A percentile compares a stretch with the other conserved stretches of the same genome.
Conservation (phyloP, 306 rosid species). For the Cucumis hystrix region DNA sequence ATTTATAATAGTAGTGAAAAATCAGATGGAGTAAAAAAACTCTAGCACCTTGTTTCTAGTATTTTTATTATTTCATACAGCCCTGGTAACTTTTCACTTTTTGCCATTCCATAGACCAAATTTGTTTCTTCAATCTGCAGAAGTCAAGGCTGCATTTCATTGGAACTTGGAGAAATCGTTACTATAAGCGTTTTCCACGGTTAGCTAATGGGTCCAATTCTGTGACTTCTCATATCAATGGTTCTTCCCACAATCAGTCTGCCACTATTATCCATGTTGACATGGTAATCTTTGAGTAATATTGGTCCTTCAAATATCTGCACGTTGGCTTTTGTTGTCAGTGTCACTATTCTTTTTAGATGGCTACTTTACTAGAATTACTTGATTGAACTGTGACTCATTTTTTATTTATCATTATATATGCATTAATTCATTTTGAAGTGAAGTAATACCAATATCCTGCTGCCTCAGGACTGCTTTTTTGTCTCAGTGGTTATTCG, state of each 20-base stretch:
- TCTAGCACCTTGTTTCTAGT: background rate
- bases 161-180: slow-evolving; percentile 91
- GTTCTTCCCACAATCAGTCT: slow-evolving; percentile 16
- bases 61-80: background rate
- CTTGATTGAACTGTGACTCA: background rate
- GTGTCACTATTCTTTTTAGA: background rate
- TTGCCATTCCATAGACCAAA: slow-evolving; percentile 12
- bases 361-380: background rate
- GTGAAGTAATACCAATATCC: slow-evolving; percentile 14
- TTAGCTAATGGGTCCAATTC: slow-evolving; percentile 25
- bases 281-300: slow-evolving; percentile 44
- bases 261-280: slow-evolving; percentile 60
- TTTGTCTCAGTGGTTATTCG: slow-evolving; percentile 83
- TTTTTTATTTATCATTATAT: background rate
- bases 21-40: slow-evolving; percentile 1
- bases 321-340: slow-evolving; percentile 1
- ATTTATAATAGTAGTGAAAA: background rate
- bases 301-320: background rate
- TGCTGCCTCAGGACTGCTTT: slow-evolving; percentile 72
- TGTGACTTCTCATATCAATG: slow-evolving; percentile 11
- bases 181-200: slow-evolving; percentile 56
- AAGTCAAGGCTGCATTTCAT: slow-evolving; percentile 85
- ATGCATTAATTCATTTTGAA: background rate
- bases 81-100: background rate
- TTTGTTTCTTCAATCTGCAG: slow-evolving; percentile 53